Percentiles rank a stretch among this genome's conserved stretches.
These are phyloP conservation scores for Nakazawaea wyomingensis DNA, from an alignment of 805 yeast species.

Conservation along the genomic window DNA sequence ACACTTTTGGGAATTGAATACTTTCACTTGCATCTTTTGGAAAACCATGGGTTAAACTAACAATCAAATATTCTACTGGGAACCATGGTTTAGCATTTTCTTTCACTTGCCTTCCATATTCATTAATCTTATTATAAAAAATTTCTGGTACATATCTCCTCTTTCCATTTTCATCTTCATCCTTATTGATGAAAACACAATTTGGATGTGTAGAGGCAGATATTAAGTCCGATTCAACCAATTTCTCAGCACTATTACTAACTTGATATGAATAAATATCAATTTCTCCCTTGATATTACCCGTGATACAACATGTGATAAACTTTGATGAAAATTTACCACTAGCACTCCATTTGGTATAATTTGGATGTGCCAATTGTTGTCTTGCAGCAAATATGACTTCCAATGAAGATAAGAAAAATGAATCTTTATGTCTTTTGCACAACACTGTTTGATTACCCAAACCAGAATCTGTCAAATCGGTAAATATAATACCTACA, in stretches of 20 bases:
- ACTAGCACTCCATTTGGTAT: slow-evolving; percentile 54
- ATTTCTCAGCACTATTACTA: slow-evolving; percentile 78
- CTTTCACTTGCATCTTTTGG: slow-evolving; percentile 43
- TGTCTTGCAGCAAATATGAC: slow-evolving; percentile 74
- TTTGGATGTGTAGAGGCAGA: slow-evolving; percentile 89
- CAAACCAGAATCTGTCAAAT: slow-evolving; percentile 78
- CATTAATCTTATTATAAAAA: slow-evolving; percentile 77
- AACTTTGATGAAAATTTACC: slow-evolving; percentile 81
- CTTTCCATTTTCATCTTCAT: slow-evolving; percentile 37
- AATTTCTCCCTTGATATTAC: slow-evolving; percentile 83
- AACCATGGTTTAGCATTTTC: slow-evolving; percentile 85
- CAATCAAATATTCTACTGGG: slow-evolving; percentile 86
- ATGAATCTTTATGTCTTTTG: slow-evolving; percentile 88
- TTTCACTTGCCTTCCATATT: slow-evolving; percentile 84
- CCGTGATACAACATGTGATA: slow-evolving; percentile 89
- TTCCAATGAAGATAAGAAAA: slow-evolving; percentile 85
- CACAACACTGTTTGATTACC: slow-evolving; percentile 88
- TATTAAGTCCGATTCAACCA: slow-evolving; percentile 80
- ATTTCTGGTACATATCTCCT: slow-evolving; percentile 95
- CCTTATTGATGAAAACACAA: slow-evolving; percentile 72
- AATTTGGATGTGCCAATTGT: slow-evolving; percentile 63
- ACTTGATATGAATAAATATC: slow-evolving; percentile 91
- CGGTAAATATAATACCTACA: slow-evolving; percentile 87
- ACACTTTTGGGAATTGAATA: slow-evolving; percentile 43
- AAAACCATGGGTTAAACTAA: slow-evolving; percentile 89